Conservation (phyloP, 1,284 basidiomycete species). For the Microbotryomycetes sp. region DNA sequence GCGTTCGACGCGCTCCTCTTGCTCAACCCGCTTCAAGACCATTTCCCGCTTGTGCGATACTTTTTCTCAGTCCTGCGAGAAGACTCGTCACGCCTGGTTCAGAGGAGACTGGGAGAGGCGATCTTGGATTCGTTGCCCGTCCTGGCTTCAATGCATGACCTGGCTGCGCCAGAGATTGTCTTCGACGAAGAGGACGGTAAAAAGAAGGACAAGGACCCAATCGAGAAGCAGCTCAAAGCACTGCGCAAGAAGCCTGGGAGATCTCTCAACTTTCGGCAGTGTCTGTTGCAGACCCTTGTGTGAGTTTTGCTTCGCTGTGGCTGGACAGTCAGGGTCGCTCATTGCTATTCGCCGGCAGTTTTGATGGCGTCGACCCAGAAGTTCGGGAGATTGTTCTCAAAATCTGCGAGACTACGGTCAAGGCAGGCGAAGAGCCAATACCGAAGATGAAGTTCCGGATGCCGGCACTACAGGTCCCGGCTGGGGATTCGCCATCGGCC, state of each 20-base stretch:
- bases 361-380: slow-evolving; percentile 69
- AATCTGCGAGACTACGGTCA: slow-evolving; percentile 80
- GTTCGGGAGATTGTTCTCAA: slow-evolving; percentile 87
- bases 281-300: slow-evolving; percentile 70
- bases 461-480: slow-evolving; percentile 23
- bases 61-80: slow-evolving; percentile 80
- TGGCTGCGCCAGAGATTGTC: slow-evolving; percentile 46
- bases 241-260: slow-evolving; percentile 77
- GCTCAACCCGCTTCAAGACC: slow-evolving; percentile 56
- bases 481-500: neutral
- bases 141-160: slow-evolving; percentile 79
- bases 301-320: slow-evolving; percentile 45
- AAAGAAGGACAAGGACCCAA: slow-evolving; percentile 32
- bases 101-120: slow-evolving; percentile 76
- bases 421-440: slow-evolving; percentile 69
- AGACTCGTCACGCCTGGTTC: slow-evolving; percentile 74
- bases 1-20: slow-evolving; percentile 92
- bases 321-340: neutral
- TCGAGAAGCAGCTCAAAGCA: slow-evolving; percentile 70
- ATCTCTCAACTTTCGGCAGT: slow-evolving; percentile 68
- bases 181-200: slow-evolving; percentile 13
- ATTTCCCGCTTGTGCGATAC: slow-evolving; percentile 69
- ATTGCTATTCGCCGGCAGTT: slow-evolving; percentile 44
- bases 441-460: slow-evolving; percentile 68
- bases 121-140: slow-evolving; percentile 82